phyloP scores from a whole-genome alignment of 768 basidiomycete genomes.

The Serendipita sp. region DNA sequence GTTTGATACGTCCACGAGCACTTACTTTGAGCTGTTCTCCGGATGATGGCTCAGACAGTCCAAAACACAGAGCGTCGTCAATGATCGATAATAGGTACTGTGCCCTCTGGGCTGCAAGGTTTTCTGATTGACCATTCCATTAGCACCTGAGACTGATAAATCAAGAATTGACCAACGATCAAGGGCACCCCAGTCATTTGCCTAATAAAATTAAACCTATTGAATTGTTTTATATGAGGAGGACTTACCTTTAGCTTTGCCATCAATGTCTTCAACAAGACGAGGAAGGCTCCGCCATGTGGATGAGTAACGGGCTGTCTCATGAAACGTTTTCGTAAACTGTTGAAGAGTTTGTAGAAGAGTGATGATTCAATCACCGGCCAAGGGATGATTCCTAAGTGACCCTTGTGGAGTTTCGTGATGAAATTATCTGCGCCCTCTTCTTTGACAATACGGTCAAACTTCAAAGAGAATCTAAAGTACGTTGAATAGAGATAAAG shows the following conservation, averaged over 20 bases:
- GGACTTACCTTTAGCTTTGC: slow-evolving; percentile 31
- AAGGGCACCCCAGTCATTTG: slow-evolving; percentile 48
- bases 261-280: slow-evolving; percentile 45
- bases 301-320: slow-evolving; percentile 32
- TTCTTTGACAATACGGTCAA: slow-evolving; percentile 42
- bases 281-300: slow-evolving; percentile 37
- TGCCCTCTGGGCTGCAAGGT: slow-evolving; percentile 16
- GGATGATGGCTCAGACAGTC: slow-evolving; percentile 29
- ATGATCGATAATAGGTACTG: slow-evolving; percentile 28
- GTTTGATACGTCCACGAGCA: neutral
- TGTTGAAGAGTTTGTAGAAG: slow-evolving; percentile 40
- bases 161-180: slow-evolving; percentile 29
- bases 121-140: slow-evolving; percentile 17
- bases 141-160: slow-evolving; percentile 19
- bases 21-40: slow-evolving; percentile 35
- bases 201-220: slow-evolving; percentile 17
- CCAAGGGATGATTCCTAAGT: slow-evolving; percentile 45
- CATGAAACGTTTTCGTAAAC: slow-evolving; percentile 31
- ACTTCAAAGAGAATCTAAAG: slow-evolving; percentile 36
- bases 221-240: no score
- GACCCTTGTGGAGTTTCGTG: slow-evolving; percentile 38
- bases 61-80: slow-evolving; percentile 32
- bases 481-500: neutral
- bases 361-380: slow-evolving; percentile 46
- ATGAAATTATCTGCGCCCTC: slow-evolving; percentile 50